Percentiles rank a stretch among this genome's conserved stretches.
Evolutionary conservation across 805 yeast genomes (phyloP).

Genomic region (Candida nonsorbophila): DNA sequence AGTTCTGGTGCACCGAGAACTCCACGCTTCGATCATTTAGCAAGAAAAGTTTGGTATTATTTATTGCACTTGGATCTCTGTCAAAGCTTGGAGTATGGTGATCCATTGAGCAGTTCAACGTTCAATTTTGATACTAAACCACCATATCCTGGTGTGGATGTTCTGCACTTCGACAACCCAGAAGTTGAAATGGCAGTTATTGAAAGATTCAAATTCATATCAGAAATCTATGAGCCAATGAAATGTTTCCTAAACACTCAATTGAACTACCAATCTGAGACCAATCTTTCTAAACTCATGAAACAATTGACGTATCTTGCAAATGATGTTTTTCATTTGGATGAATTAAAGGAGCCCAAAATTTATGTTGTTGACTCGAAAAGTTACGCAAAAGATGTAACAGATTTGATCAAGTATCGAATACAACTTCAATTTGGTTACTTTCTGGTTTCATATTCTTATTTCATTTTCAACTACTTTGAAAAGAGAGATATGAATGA

Average conservation of each 20-base stretch:
- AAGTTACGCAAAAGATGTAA: background rate
- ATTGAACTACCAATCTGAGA: slow-evolving; percentile 5
- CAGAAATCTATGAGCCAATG: slow-evolving; percentile 18
- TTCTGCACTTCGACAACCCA: slow-evolving; percentile 25
- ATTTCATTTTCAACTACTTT: slow-evolving; percentile 33
- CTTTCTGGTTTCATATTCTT: slow-evolving; percentile 20
- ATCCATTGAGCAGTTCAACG: slow-evolving; percentile 25
- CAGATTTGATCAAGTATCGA: slow-evolving; percentile 9
- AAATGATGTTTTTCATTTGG: slow-evolving; percentile 4
- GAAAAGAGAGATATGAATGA: slow-evolving; percentile 22
- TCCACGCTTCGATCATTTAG: slow-evolving; percentile 13
- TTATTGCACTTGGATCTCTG: slow-evolving; percentile 21
- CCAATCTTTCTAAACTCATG: slow-evolving; percentile 11
- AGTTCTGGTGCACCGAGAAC: too few relatives aligned
- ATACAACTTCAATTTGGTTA: slow-evolving; percentile 21
- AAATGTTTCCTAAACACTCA: slow-evolving; percentile 6
- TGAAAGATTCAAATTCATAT: slow-evolving; percentile 20
- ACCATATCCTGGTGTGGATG: slow-evolving; percentile 28
- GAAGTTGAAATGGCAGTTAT: slow-evolving; percentile 32
- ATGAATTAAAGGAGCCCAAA: background rate
- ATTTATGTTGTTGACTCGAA: background rate
- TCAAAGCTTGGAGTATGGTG: slow-evolving; percentile 25
- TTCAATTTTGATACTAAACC: slow-evolving; percentile 23
- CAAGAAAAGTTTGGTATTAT: slow-evolving; percentile 22
- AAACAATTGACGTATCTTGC: slow-evolving; percentile 17